Evolutionary conservation across 108 stramenopile genomes (phyloP), one percentile per base, ranked within the genome.

Genomic region (Nitzschia sp.): DNA sequence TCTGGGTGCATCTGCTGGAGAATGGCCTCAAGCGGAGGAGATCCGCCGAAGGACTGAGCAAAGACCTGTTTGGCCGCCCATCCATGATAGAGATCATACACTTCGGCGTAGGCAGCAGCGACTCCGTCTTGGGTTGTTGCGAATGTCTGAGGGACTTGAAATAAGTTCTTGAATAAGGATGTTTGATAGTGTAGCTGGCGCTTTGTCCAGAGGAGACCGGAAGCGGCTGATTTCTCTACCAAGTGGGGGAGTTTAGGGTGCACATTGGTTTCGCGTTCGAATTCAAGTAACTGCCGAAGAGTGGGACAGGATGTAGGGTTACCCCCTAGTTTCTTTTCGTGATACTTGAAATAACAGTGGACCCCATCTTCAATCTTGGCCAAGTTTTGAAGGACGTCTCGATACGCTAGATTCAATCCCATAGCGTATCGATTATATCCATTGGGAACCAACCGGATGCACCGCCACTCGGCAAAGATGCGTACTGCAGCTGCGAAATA

Each of bases 31-130:
- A 73, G 27, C 1, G 70, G 69, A 1, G 88, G 88, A 30, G 84
- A 74, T 0, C 77, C 73, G n/a, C 78, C 70, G 38, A 89, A 81
- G 4, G 82, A 76, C 29, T 75, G 71, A 17, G 74, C 55, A 59
- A 89, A 85, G 49, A 92, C 85, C 47, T 86, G 79, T 30, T 85
- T 80, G 4, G 86, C 75, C 31, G 87, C 81, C 87, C 89, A 93
- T 8, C 83, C 83, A 53, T 93, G 92, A 65, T 78, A 90, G 28
- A 74, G 59, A 18, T 63, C 82, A 64, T 93, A 93, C 1, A 88
- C 85, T 51, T 75, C 61, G 18, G 57, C 23, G 48, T 93, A 93
- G 0, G 92, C 92, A 26, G 86, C 82, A 9, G 33, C 58, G 0
- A 81, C 87, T 2, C 86, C 88, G 34, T 42, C 74, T 26, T 68